Conservation (phyloP, 805 yeast genomes). For the Sugiyamaella smithiae region DNA sequence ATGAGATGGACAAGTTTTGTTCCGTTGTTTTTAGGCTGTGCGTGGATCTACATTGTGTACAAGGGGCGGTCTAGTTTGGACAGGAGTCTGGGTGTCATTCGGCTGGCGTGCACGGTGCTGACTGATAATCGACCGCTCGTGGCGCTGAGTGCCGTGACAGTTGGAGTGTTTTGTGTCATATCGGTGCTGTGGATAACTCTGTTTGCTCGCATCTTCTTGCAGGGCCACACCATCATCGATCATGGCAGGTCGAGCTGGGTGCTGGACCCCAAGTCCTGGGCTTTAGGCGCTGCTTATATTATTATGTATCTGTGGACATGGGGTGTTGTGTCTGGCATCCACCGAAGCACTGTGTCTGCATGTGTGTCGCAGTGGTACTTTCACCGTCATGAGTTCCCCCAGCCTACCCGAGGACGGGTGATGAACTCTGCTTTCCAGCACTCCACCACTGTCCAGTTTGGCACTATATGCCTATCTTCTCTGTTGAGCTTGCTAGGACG, state of each 20-base stretch:
- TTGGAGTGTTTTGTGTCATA: conserved; percentile 30
- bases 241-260: conserved; percentile 24
- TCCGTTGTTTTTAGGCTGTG: conserved; percentile 27
- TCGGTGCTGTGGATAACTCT: conserved; percentile 37
- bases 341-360: conserved; percentile 36
- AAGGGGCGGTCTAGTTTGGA: conserved; percentile 27
- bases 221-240: conserved; percentile 25
- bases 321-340: conserved; percentile 39
- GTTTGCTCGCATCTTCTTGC: conserved; percentile 33
- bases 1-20: conserved; percentile 34
- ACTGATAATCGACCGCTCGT: conserved; percentile 33
- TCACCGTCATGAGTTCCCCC: conserved; percentile 27
- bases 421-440: conserved; percentile 28
- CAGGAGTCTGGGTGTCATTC: conserved; percentile 36
- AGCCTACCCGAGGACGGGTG: conserved; percentile 21
- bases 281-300: conserved; percentile 32
- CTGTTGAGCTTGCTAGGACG: conserved; percentile 33
- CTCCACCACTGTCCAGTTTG: conserved; percentile 34
- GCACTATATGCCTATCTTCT: conserved; percentile 37
- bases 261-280: conserved; percentile 33
- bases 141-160: conserved; percentile 30
- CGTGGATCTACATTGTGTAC: conserved; percentile 32
- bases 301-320: conserved; percentile 43
- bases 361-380: conserved; percentile 41
- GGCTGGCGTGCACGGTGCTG: conserved; percentile 36